Conservation (phyloP, 768 basidiomycete genomes). For the Mrakia gelida region DNA sequence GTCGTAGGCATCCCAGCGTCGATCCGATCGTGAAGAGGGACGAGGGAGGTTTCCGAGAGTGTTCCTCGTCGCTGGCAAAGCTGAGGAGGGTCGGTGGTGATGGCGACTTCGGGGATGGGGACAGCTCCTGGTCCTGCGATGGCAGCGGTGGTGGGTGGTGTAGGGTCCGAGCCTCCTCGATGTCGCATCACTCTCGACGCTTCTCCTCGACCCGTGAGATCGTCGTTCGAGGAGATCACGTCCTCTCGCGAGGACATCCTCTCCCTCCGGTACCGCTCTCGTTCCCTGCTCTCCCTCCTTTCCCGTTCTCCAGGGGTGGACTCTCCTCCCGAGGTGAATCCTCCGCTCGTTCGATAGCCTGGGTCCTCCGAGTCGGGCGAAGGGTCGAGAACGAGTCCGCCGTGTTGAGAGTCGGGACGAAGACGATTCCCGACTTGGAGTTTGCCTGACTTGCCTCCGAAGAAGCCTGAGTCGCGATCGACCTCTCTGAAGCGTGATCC, state of each 20-base stretch:
- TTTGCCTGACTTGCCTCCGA: background rate
- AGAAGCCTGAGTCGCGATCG: conserved; percentile 25
- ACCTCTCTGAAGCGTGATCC: conserved; percentile 11
- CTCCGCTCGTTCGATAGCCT: conserved; percentile 2
- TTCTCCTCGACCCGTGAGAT: background rate
- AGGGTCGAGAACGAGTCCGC: background rate
- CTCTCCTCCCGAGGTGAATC: background rate
- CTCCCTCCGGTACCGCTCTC: background rate
- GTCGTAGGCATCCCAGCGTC: background rate
- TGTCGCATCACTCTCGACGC: background rate
- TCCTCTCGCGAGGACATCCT: background rate
- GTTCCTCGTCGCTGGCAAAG: background rate
- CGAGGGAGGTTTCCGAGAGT: background rate
- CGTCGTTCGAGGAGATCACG: background rate
- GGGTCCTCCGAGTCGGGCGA: conserved; percentile 3
- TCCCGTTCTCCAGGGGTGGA: background rate
- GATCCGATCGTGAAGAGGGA: conserved; percentile 5
- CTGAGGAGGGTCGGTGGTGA: background rate
- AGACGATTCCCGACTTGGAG: conserved; percentile 7
- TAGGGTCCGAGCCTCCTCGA: conserved; percentile 3
- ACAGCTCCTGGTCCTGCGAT: background rate
- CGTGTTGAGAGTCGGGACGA: background rate
- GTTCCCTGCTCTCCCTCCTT: background rate
- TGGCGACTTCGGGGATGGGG: background rate
- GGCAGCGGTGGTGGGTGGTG: background rate